phyloP scores from a whole-genome alignment of 176 grass and related monocot genomes.

The Carex littledalei region DNA sequence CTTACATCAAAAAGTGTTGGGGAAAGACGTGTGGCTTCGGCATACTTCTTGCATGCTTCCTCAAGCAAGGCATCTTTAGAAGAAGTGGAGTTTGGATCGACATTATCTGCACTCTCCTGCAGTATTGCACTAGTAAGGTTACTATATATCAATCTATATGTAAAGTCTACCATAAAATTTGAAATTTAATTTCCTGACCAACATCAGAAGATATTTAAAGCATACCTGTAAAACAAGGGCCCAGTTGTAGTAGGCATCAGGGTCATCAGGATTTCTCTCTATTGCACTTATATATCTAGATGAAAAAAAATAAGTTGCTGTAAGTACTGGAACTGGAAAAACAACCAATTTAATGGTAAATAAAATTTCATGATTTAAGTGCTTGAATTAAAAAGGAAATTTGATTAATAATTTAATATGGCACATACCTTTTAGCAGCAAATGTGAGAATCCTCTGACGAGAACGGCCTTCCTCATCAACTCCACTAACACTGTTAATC shows the following conservation, averaged over 20 bases:
- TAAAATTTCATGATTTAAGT: neutral
- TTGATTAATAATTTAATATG: neutral
- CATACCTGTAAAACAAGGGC: constrained; percentile 94
- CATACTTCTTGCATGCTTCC: constrained; percentile 99
- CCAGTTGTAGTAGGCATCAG: constrained; percentile 99
- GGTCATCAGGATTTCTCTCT: constrained; percentile 93
- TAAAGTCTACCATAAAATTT: neutral
- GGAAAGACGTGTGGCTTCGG: constrained; percentile 78
- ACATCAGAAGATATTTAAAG: constrained; percentile 1
- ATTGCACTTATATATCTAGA: constrained; percentile 88
- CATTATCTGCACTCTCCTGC: constrained; percentile 99
- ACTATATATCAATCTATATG: neutral
- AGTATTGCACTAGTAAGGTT: constrained; percentile 29
- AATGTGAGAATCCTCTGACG: constrained; percentile 97
- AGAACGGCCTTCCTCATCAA: constrained; percentile 90
- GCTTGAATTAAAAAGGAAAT: neutral
- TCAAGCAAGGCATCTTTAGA: constrained; percentile 93
- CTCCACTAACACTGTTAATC: constrained; percentile 93
- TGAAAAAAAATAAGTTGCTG: constrained; percentile 19
- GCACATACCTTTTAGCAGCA: constrained; percentile 87
- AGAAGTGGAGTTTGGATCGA: constrained; percentile 66
- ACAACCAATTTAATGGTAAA: neutral
- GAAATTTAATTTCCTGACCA: constrained; percentile 13
- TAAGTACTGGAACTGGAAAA: neutral
- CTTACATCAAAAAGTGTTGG: constrained; percentile 94